Percentiles rank a stretch among this genome's conserved stretches.
Evolutionary conservation across 2,329 filamentous ascomycete genomes (phyloP).

Genomic region (Fusarium torulosum): DNA sequence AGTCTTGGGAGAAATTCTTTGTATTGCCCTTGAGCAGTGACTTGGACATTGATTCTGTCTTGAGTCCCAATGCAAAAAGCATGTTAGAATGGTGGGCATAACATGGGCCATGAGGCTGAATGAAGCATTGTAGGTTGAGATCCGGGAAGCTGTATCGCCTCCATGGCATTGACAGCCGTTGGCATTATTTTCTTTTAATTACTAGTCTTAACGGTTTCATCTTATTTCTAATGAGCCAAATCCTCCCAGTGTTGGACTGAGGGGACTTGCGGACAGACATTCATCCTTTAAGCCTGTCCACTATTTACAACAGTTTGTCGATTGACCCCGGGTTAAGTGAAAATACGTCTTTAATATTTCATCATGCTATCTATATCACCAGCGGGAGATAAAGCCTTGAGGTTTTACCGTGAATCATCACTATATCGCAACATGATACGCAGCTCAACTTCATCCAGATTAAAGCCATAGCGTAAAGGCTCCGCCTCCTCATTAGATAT

Average conservation of each 20-base stretch:
- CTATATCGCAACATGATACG: neutral
- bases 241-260: neutral
- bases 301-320: no score
- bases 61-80: neutral
- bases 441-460: no score
- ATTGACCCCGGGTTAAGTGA: no score
- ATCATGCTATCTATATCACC: no score
- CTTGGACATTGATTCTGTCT: neutral
- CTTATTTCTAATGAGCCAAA: neutral
- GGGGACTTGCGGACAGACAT: neutral
- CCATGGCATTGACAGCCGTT: neutral
- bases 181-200: neutral
- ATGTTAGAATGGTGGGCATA: neutral
- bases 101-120: slow-evolving; percentile 19
- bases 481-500: neutral
- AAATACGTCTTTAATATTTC: no score
- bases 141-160: accelerated
- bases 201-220: accelerated
- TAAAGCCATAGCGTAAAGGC: neutral
- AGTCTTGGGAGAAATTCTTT: neutral
- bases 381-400: no score
- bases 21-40: neutral
- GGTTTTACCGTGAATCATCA: no score
- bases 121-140: neutral
- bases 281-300: no score